Evolutionary conservation across 2,329 filamentous ascomycete species (phyloP).

Genomic region (Davidsoniella virescens): DNA sequence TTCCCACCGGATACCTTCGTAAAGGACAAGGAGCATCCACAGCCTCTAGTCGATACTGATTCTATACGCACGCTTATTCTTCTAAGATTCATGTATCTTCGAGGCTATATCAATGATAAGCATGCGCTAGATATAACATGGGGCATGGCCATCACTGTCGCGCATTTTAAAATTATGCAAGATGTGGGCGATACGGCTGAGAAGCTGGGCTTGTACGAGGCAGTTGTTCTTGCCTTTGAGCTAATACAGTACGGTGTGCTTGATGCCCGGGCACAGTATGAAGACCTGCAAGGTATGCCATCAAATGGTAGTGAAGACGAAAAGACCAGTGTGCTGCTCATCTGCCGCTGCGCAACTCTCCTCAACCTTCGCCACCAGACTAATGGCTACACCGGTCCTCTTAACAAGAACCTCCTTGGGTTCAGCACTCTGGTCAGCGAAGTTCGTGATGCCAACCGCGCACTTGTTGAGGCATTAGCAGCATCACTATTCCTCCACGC

Average conservation of each 20-base stretch:
- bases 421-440: conserved; percentile 73
- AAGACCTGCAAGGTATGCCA: conserved; percentile 38
- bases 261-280: conserved; percentile 46
- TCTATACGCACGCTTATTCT: conserved; percentile 56
- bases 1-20: conserved; percentile 55
- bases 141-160: conserved; percentile 63
- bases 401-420: conserved; percentile 75
- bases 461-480: conserved; percentile 69
- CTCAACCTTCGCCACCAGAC: conserved; percentile 66
- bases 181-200: conserved; percentile 29
- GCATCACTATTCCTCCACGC: conserved; percentile 67
- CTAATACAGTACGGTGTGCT: conserved; percentile 65
- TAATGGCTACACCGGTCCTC: conserved; percentile 84
- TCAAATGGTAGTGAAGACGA: conserved; percentile 50
- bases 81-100: conserved; percentile 79
- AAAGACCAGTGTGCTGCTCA: conserved; percentile 59
- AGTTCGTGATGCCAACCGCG: conserved; percentile 63
- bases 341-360: conserved; percentile 74
- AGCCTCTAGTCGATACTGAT: conserved; percentile 48
- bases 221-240: conserved; percentile 70
- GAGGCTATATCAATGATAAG: conserved; percentile 64
- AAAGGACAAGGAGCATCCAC: conserved; percentile 38
- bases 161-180: conserved; percentile 46
- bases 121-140: conserved; percentile 63
- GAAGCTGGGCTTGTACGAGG: conserved; percentile 48